These are phyloP conservation scores for Clarireedia paspali DNA, from an alignment of 2,329 filamentous ascomycete species.

Conservation along the genomic window DNA sequence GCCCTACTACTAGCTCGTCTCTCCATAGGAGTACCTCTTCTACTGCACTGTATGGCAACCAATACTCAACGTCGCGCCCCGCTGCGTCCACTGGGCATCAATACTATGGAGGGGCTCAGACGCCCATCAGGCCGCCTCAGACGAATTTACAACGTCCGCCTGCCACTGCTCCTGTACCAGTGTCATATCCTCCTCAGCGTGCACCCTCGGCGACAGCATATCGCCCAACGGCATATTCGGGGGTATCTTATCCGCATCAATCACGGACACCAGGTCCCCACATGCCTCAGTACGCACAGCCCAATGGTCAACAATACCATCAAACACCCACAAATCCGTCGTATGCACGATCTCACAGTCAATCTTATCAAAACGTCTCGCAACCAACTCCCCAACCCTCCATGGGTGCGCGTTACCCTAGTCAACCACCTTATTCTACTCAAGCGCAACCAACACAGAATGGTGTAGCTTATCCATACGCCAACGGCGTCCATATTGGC, in stretches of 20 bases:
- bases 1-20: constrained; percentile 16
- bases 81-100: constrained; percentile 6
- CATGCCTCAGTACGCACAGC: constrained; percentile 20
- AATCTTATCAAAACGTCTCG: constrained; percentile 20
- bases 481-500: constrained; percentile 16
- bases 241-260: constrained; percentile 26
- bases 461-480: constrained; percentile 23
- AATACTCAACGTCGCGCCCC: constrained; percentile 25
- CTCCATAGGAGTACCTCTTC: constrained; percentile 22
- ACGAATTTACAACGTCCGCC: constrained; percentile 24
- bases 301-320: constrained; percentile 17
- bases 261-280: constrained; percentile 21
- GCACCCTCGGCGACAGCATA: constrained; percentile 22
- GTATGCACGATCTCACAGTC: constrained; percentile 20
- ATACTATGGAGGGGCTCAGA: constrained; percentile 15
- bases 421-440: constrained; percentile 21
- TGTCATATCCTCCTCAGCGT: constrained; percentile 18
- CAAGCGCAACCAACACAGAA: constrained; percentile 23
- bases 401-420: constrained; percentile 23
- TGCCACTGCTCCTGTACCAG: constrained; percentile 22
- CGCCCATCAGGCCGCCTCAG: constrained; percentile 24
- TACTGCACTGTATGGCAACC: constrained; percentile 27
- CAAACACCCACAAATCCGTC: constrained; percentile 14
- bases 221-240: constrained; percentile 23
- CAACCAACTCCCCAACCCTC: constrained; percentile 19